Base-by-base conservation (phyloP, 2,329 filamentous ascomycete genomes). In the Sclerotiophoma versabilis region DNA sequence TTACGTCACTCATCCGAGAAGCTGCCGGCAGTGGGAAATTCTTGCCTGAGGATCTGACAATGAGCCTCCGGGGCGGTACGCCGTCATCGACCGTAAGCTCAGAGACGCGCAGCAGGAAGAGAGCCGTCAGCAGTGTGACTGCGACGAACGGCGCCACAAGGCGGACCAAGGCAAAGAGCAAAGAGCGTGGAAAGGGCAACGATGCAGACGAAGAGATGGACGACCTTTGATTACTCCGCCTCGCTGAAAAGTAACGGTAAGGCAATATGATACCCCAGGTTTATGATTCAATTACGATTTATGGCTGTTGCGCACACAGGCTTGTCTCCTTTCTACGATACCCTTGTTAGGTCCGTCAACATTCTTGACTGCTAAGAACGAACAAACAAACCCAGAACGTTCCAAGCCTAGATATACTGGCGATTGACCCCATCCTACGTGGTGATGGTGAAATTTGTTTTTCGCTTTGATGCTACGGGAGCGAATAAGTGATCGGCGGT, bases 11-110 rank as follows among this genome's bases (percentile, higher is more conserved):
- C 12, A 60, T 74, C 19, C 60, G 57, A 37, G 71, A 74, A 66
- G 73, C 73, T 23, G 59, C 66, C 23, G 68, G 70, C 5, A 69
- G 59, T n/a, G 68, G 64, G n/a, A 70, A 61, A 20, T 73, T 73
- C 23, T 26, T 72, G 33, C 54, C 64, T 2, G 66, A 69, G 2
- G 59, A 65, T 7, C 2, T 62, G 29, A 29, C 56, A 0, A 54
- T 34, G 6, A 51, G 46, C 15, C 36, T 30, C 1, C 49, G 60
- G 41, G 64, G 61, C 10, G 60, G 60, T 1, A 69, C 72, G 1
- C 70, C 66, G 0, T 67, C 65, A 2, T 70, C 68, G 8, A 58
- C 58, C 15, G 49, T 60, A 4, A 69, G 66, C 51, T 46, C 54
- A 10, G 58, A 43, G 20, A 46, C 52, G 4, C 49, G 57, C 19